Base-by-base conservation (phyloP, 257 asterid genomes). In the Plantago ovata region DNA sequence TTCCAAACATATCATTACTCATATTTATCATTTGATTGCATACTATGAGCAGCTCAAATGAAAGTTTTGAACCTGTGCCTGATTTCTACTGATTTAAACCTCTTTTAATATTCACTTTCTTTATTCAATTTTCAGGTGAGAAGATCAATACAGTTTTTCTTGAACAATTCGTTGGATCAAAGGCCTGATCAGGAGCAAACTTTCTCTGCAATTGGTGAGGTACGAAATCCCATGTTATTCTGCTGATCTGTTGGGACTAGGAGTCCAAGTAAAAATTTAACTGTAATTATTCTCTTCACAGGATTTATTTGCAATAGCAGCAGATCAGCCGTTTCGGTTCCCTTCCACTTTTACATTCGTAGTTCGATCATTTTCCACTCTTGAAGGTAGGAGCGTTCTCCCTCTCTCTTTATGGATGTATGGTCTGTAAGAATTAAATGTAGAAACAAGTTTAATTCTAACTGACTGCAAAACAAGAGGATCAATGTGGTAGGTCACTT, bases 291-390 rank as follows among this genome's bases (percentile, higher is more conserved):
- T n/a, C n/a, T n/a, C 16, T 54, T 57, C 73, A 84, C 94, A 92
- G 78, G 97, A 92, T 73, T 77, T 92, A 74, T 70, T 92, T 68
- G 72, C 97, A 63, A 92, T 92, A 36, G 95, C 95, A 40, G 98
- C 91, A 9, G 98, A 92, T 72, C 98, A 92, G 70, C 97, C 98
- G 1, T 92, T 92, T 60, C 79, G 98, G 21, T 92, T 92, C 73
- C 98, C 98, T 39, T 96, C 98, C 40, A 88, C 98, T 55, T 92
- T 92, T 81, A 92, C 98, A 69, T 92, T 92, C 61, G 97, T 92
- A 60, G 95, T 92, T 49, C 70, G 98, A 74, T 92, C 98, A n/a
- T 92, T 92, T 84, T 92, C 98, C n/a, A 92, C 96, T 11, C 98
- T 92, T 39, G 98, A 92, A 88, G 98, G 98, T 85, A 40, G 66